Conservation (phyloP, 2,329 filamentous ascomycete species). For the Plenodomus tracheiphilus region DNA sequence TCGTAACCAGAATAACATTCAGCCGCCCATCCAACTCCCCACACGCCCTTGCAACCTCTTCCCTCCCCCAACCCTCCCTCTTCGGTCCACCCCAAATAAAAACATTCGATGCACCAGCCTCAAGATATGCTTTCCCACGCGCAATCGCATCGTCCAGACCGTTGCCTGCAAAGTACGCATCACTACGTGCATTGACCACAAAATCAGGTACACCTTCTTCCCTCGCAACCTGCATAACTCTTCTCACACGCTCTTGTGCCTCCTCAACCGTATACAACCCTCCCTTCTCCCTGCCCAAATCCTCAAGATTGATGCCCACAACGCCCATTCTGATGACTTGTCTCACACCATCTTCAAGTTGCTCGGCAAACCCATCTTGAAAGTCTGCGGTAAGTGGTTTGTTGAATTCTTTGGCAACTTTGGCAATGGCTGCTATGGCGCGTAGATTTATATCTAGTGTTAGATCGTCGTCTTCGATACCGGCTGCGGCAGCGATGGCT, state of each 20-base stretch:
- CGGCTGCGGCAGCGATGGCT: conserved; percentile 38
- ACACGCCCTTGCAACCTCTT: conserved; percentile 25
- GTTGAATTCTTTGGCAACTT: conserved; percentile 45
- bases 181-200: conserved; percentile 59
- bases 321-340: conserved; percentile 56
- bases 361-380: conserved; percentile 62
- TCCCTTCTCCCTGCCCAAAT: conserved; percentile 43
- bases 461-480: conserved; percentile 47
- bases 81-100: conserved; percentile 63
- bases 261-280: conserved; percentile 49
- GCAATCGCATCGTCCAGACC: conserved; percentile 54
- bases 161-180: conserved; percentile 53
- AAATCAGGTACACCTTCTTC: conserved; percentile 52
- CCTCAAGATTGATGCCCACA: conserved; percentile 64
- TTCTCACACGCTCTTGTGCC: conserved; percentile 54
- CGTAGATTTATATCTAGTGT: conserved; percentile 56
- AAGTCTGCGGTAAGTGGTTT: conserved; percentile 61
- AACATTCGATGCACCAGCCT: conserved; percentile 61
- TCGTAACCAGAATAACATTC: conserved; percentile 31
- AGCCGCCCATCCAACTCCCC: conserved; percentile 29
- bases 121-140: conserved; percentile 61
- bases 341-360: conserved; percentile 52
- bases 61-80: conserved; percentile 36
- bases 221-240: conserved; percentile 49
- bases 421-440: conserved; percentile 51